Evolutionary conservation across 1,284 basidiomycete genomes (phyloP), one percentile per base, ranked within the genome.

Genomic region (Stygiomarasmius scandens): DNA sequence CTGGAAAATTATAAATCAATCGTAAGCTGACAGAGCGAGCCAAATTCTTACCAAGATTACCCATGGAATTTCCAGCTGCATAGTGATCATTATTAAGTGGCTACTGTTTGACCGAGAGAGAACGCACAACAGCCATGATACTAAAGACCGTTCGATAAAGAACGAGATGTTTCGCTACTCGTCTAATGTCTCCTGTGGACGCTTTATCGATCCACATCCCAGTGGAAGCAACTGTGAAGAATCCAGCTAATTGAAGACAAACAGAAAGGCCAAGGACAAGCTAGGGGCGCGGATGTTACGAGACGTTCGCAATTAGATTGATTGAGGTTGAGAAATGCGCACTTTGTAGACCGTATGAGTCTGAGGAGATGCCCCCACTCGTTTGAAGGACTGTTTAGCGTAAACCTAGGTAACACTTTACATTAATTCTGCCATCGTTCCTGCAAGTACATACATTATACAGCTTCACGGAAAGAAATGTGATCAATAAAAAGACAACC

Each of bases 131-230:
- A 19, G 77, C 65, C 24, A 73, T 73, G 23, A 78, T 52, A 49
- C 74, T 68, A 56, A 83, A 78, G 3, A 72, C 74, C 0, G 68
- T 77, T 36, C 78, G 65, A 58, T 80, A 83, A 11, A 78, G 34
- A 20, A 60, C 62, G 34, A 68, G 60, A 54, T 78, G 74, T 2
- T 65, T 58, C 2, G 75, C 69, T 36, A 76, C 61, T 8, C 52
- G 49, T 24, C 68, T 66, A 29, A 78, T 67, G 22, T 67, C 60
- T 1, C 73, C 72, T 29, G 68, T 68, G 44, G 71, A 74, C 2
- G 83, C 72, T 66, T 82, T 81, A 61, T 78, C 75, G 34, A 83
- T 74, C 82, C 83, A 86, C 54, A 84, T 69, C 0, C 70, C 77
- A 8, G 78, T 73, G 19, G 79, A 76, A 1, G 78, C 74, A 14